Percentiles rank a stretch among this genome's conserved stretches.
These are phyloP conservation scores for Rhododendron williamsianum DNA, from an alignment of 148 eudicot genomes.

Conservation along the genomic window DNA sequence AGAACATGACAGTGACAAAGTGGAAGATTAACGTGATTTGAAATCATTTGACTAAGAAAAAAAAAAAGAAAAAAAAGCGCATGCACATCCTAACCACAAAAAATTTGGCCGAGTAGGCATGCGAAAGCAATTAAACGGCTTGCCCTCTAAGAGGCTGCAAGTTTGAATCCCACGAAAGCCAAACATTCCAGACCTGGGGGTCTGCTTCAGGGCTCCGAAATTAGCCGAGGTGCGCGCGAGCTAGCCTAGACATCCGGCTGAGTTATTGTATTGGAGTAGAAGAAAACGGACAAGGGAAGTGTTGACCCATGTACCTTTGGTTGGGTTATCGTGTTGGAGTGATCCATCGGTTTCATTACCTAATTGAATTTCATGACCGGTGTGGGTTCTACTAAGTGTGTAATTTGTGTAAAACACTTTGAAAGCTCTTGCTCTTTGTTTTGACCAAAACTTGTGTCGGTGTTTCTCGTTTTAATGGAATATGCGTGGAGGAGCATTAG, in stretches of 20 bases:
- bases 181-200: not conserved
- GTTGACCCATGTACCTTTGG: not conserved
- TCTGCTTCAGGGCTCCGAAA: too few species aligned
- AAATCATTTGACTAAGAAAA: not conserved
- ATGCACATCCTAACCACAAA: not conserved
- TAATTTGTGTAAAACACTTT: too few species aligned
- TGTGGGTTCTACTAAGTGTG: not conserved
- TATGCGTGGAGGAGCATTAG: not conserved
- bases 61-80: not conserved
- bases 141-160: not conserved
- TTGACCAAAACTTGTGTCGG: too few species aligned
- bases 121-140: not conserved
- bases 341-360: slow-evolving; percentile 5
- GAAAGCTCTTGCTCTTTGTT: too few species aligned
- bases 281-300: not conserved
- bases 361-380: not conserved
- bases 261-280: too few species aligned
- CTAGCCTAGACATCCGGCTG: too few species aligned
- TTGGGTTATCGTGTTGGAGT: not conserved
- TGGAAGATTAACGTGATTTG: slow-evolving; percentile 3
- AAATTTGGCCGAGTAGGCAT: not conserved
- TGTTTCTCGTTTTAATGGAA: too few species aligned
- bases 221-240: too few species aligned
- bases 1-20: slow-evolving; percentile 8
- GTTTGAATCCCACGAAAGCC: too few species aligned